Evolutionary conservation across 208 protist genomes (phyloP).

Genomic region (Strigomonas galati): DNA sequence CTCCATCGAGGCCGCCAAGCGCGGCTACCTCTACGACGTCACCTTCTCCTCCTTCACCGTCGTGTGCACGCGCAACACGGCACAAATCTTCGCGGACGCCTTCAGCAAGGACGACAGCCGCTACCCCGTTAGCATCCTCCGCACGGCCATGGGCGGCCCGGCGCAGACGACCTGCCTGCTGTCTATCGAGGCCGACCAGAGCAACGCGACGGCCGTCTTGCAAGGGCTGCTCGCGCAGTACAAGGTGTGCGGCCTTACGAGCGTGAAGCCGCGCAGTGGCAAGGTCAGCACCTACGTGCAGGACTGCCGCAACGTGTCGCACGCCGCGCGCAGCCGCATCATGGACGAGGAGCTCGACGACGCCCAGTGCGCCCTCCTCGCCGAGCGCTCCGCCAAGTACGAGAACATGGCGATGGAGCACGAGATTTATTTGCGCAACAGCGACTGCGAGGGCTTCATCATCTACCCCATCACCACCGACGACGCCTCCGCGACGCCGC

Average conservation of each 20-base stretch:
- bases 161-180: constrained; percentile 28
- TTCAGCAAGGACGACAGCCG: constrained; percentile 15
- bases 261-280: constrained; percentile 15
- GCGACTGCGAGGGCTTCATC: constrained; percentile 17
- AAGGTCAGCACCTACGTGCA: constrained; percentile 22
- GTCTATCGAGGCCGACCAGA: constrained; percentile 15
- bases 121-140: constrained; percentile 32
- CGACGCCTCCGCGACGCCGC: not conserved
- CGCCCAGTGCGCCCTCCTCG: constrained; percentile 2
- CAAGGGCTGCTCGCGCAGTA: constrained; percentile 22
- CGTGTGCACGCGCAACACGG: constrained; percentile 26
- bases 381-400: constrained; percentile 3
- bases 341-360: not conserved
- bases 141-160: constrained; percentile 26
- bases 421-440: constrained; percentile 23
- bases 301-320: constrained; percentile 8
- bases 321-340: constrained; percentile 2
- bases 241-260: constrained; percentile 16
- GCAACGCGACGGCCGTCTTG: constrained; percentile 3
- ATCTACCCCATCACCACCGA: constrained; percentile 19
- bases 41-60: constrained; percentile 39
- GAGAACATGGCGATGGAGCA: constrained; percentile 27
- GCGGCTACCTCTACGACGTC: constrained; percentile 28
- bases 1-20: not conserved
- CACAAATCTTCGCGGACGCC: constrained; percentile 21